phyloP scores from a whole-genome alignment of 2,329 filamentous ascomycete genomes.

The Venturia oleaginea region DNA sequence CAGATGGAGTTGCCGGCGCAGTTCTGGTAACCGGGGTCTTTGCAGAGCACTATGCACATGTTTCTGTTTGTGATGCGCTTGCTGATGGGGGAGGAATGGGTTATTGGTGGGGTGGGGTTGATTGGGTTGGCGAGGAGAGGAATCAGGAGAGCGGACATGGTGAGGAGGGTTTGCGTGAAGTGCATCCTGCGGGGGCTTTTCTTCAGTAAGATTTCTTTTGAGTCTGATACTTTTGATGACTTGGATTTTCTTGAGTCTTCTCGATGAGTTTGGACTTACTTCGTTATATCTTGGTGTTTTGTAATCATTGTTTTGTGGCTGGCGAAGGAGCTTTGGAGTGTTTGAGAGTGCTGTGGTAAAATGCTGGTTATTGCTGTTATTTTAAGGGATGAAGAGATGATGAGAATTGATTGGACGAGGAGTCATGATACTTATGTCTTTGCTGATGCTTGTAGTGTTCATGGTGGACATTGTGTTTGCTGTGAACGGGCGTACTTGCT shows the following conservation, averaged over 20 bases:
- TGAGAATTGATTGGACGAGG: no score
- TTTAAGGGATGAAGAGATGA: no score
- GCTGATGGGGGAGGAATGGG: background rate
- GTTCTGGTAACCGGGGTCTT: background rate
- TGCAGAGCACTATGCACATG: background rate
- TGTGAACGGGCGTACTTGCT: no score
- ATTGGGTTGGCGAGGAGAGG: background rate
- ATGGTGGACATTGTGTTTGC: no score
- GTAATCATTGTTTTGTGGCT: no score
- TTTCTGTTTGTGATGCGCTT: background rate
- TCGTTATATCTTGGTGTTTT: background rate
- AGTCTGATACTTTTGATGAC: background rate
- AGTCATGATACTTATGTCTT: no score
- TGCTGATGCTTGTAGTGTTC: no score
- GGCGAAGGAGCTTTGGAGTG: no score
- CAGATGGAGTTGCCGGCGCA: background rate
- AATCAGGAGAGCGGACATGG: background rate
- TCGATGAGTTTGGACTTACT: background rate
- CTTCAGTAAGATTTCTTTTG: background rate
- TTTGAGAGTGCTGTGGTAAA: no score
- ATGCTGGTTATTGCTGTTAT: no score
- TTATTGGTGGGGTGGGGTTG: background rate
- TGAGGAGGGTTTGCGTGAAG: background rate
- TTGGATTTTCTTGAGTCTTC: background rate
- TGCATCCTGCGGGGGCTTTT: background rate